Percentiles rank a stretch among this genome's conserved stretches.
Conservation (phyloP, 371 early-diverging fungal genomes). For the Batkoa obscura region DNA sequence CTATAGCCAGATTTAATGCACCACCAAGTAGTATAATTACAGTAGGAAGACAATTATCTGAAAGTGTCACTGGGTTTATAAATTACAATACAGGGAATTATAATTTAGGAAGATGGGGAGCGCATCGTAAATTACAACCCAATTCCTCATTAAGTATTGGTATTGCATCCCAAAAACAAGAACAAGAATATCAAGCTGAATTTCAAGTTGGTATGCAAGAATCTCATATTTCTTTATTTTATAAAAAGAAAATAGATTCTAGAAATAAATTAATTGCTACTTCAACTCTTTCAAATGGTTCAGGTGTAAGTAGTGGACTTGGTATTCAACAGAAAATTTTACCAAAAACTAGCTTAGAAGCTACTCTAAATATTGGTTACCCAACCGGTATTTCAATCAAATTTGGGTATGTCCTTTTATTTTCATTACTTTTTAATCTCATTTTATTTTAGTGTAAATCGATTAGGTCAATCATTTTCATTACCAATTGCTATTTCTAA, state of each 20-base stretch:
- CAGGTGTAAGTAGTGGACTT: conserved; percentile 25
- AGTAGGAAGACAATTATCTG: conserved; percentile 36
- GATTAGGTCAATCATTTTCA: conserved; percentile 63
- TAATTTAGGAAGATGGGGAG: conserved; percentile 42
- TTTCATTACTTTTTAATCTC: background rate
- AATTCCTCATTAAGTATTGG: conserved; percentile 43
- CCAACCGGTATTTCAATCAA: conserved; percentile 50
- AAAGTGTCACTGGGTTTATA: conserved; percentile 47
- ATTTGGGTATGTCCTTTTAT: conserved; percentile 25
- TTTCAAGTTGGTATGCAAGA: conserved; percentile 31
- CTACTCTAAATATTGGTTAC: conserved; percentile 55
- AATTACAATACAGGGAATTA: conserved; percentile 59
- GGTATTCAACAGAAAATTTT: conserved; percentile 41
- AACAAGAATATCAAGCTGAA: conserved; percentile 28
- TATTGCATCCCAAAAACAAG: conserved; percentile 24
- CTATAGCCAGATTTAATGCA: conserved; percentile 15
- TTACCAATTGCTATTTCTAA: conserved; percentile 42
- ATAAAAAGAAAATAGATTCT: conserved; percentile 18
- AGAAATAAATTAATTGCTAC: conserved; percentile 15
- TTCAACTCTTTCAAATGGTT: conserved; percentile 24
- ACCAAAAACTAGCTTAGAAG: conserved; percentile 42
- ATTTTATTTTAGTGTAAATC: conserved; percentile 29
- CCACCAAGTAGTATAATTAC: conserved; percentile 47
- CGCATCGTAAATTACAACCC: conserved; percentile 19
- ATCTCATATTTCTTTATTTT: conserved; percentile 24